Percentiles rank a stretch among this genome's conserved stretches.
Evolutionary conservation across 139 green algal species (phyloP).

Genomic region (Coelastrella sp.): DNA sequence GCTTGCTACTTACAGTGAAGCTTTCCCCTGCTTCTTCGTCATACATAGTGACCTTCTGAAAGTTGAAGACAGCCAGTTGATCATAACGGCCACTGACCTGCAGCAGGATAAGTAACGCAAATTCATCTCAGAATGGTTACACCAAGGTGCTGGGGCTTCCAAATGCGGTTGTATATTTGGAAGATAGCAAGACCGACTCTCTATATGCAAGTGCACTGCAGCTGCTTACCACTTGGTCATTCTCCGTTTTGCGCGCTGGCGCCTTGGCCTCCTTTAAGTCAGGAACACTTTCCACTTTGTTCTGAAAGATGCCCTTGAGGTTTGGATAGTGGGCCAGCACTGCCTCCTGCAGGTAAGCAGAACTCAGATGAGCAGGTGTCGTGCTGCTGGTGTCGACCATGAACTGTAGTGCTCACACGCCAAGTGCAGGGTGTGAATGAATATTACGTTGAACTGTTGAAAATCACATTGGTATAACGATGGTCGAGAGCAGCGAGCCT

Average conservation of each 20-base stretch:
- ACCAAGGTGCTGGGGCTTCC: background rate
- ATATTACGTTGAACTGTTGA: no score
- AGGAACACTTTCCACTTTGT: background rate
- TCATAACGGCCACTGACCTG: background rate
- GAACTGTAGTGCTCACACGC: no score
- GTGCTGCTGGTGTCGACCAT: background rate
- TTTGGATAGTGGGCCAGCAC: background rate
- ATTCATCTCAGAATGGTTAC: background rate
- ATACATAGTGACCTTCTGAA: background rate
- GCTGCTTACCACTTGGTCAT: background rate
- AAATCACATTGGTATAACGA: no score
- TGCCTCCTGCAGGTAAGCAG: constrained; percentile 18
- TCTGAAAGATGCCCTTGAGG: background rate
- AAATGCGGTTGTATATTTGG: background rate
- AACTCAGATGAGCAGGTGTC: no score
- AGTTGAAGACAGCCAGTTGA: constrained; percentile 31
- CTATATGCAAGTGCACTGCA: no score
- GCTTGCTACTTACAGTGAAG: background rate
- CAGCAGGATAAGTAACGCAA: no score
- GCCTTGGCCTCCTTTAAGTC: background rate
- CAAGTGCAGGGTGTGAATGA: no score
- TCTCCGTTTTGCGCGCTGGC: background rate
- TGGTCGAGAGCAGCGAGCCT: no score
- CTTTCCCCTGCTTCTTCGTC: background rate
- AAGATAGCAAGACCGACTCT: background rate